Evolutionary conservation across 805 yeast species (phyloP), one percentile per base, ranked within the genome.

Genomic region (Ogataea nitratoaversa): DNA sequence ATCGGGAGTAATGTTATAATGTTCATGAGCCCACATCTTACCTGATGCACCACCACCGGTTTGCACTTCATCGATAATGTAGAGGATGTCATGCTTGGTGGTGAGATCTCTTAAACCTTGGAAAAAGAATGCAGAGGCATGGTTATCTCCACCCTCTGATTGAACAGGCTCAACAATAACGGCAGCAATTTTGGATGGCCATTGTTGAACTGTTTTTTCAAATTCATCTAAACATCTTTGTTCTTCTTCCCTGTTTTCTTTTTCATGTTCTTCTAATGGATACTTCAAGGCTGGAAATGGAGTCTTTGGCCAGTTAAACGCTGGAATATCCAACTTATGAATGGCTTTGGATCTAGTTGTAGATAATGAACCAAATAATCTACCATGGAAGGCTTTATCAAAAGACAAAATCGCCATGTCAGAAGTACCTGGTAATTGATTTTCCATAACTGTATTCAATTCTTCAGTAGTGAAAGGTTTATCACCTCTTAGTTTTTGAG

Each of bases 71-170:
- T 81, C 87, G 30, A 81, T 73, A 50, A 81, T 81, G 72, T 78
- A 67, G 39, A 80, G 68, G 25, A 78, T 69, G 31, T 70, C 79
- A 59, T 77, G 62, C 53, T 79, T 74, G 49, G 70, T 59, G 24
- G 86, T 79, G 41, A 81, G 53, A 32, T 73, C 77, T 64, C 87
- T 72, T 47, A 81, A 62, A 13, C 77, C 72, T 60, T 81, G 84
- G 69, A 78, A 78, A 59, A 78, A 81, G 38, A 61, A 68, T 18
- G 76, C 61, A 12, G 82, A 70, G 0, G 82, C 86, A 51, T 81
- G 87, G 66, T 81, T 81, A 59, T 81, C 87, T 56, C 87, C 87
- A 56, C 86, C 87, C 66, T 81, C 87, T 7, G 85, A 73, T 62
- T 81, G 87, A 46, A 81, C 79, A 8, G 82, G 82, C 58, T 76